These are phyloP conservation scores for Myxozyma neglecta DNA, from an alignment of 805 yeast genomes.

Conservation along the genomic window DNA sequence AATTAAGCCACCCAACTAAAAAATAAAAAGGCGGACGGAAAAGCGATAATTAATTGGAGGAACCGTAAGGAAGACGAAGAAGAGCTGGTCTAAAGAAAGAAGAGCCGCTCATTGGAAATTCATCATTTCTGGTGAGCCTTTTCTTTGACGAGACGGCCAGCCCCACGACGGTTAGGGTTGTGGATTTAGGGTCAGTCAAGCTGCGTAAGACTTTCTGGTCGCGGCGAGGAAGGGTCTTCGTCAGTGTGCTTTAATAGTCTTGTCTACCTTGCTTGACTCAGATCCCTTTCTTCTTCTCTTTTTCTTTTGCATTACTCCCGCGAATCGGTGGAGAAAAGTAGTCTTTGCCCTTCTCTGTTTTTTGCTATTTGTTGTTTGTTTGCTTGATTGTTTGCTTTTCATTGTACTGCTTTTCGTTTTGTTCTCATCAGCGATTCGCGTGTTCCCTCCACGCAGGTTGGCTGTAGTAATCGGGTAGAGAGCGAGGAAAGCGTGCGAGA, in stretches of 20 bases:
- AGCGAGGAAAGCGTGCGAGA: neutral
- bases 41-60: neutral
- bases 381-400: too few species aligned
- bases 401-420: too few species aligned
- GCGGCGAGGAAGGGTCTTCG: too few species aligned
- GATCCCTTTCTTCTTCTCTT: too few species aligned
- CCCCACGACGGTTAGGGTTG: conserved; percentile 5
- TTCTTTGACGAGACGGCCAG: neutral
- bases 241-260: too few species aligned
- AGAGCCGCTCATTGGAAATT: neutral
- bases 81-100: neutral
- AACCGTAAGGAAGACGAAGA: neutral
- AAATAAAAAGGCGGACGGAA: too few species aligned
- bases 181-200: neutral
- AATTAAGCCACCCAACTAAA: too few species aligned
- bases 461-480: neutral
- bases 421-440: neutral
- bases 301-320: too few species aligned
- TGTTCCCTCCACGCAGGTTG: neutral
- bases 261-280: too few species aligned
- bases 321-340: neutral
- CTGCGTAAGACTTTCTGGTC: neutral
- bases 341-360: neutral
- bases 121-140: neutral
- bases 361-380: neutral